Evolutionary conservation across 2,329 filamentous ascomycete species (phyloP).

Genomic region (Xylariales sp.): DNA sequence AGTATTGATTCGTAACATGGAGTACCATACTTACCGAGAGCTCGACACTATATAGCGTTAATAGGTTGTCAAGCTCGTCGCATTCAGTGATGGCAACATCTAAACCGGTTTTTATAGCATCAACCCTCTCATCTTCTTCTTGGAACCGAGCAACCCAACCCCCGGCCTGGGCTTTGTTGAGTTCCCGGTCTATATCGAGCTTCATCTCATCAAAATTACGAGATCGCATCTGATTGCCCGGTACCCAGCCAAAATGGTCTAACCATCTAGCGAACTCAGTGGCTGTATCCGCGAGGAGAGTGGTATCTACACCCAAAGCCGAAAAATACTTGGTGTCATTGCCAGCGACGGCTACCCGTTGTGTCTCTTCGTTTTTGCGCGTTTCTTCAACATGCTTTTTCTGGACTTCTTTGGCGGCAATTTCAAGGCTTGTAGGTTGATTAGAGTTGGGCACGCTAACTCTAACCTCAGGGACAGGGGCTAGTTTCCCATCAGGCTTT

Average conservation of each 20-base stretch:
- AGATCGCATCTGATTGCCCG: slow-evolving; percentile 77
- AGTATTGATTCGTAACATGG: slow-evolving; percentile 35
- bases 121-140: slow-evolving; percentile 89
- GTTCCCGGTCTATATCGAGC: slow-evolving; percentile 84
- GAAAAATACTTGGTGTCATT: slow-evolving; percentile 84
- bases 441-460: slow-evolving; percentile 62
- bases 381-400: slow-evolving; percentile 48
- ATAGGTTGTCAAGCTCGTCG: slow-evolving; percentile 92
- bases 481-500: slow-evolving; percentile 50
- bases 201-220: slow-evolving; percentile 84
- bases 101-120: slow-evolving; percentile 85
- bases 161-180: slow-evolving; percentile 90
- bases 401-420: slow-evolving; percentile 49
- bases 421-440: slow-evolving; percentile 56
- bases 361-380: slow-evolving; percentile 60
- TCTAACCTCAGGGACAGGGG: slow-evolving; percentile 68
- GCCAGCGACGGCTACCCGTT: slow-evolving; percentile 73
- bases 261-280: slow-evolving; percentile 85
- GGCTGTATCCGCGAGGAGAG: slow-evolving; percentile 79
- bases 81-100: slow-evolving; percentile 94
- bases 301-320: slow-evolving; percentile 80
- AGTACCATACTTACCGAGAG: slow-evolving; percentile 74
- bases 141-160: slow-evolving; percentile 88
- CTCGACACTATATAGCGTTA: slow-evolving; percentile 95
- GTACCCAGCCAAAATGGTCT: slow-evolving; percentile 89